Evolutionary conservation across 192 early-diverging fungal species (phyloP).

Genomic region (Backusella liffmaniae): DNA sequence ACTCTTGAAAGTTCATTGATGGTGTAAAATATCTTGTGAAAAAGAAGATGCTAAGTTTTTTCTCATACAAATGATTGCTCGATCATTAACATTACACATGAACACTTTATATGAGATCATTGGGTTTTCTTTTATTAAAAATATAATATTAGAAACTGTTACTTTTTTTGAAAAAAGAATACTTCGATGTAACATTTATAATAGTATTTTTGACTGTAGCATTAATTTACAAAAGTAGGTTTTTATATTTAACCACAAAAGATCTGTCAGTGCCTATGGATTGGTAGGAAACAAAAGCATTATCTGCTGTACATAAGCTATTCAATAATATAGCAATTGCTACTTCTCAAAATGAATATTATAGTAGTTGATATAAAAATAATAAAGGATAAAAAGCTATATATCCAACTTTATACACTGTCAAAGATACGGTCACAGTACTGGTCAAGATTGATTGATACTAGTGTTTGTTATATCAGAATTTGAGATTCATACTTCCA

Average conservation of each 20-base stretch:
- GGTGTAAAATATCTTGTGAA: not conserved
- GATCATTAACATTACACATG: not conserved
- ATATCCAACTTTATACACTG: not conserved
- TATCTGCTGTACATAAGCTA: not conserved
- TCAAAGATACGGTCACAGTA: not conserved
- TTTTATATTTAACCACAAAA: not conserved
- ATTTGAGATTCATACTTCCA: not conserved
- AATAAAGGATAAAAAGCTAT: not conserved
- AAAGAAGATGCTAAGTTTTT: not conserved
- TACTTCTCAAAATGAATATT: not conserved
- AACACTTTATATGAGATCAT: not conserved
- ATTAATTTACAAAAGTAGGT: not conserved
- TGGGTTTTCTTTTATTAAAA: not conserved
- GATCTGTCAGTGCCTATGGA: not conserved
- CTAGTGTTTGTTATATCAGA: not conserved
- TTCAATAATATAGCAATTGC: not conserved
- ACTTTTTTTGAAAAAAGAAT: not conserved
- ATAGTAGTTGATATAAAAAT: not conserved
- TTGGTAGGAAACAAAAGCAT: not conserved
- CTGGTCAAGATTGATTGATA: not conserved
- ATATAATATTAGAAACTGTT: not conserved
- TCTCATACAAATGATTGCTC: not conserved
- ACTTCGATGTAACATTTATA: not conserved
- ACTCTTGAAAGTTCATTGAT: not conserved
- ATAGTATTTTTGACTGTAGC: not conserved